Evolutionary conservation across 805 yeast species (phyloP).

Genomic region (Pichia deserticola): DNA sequence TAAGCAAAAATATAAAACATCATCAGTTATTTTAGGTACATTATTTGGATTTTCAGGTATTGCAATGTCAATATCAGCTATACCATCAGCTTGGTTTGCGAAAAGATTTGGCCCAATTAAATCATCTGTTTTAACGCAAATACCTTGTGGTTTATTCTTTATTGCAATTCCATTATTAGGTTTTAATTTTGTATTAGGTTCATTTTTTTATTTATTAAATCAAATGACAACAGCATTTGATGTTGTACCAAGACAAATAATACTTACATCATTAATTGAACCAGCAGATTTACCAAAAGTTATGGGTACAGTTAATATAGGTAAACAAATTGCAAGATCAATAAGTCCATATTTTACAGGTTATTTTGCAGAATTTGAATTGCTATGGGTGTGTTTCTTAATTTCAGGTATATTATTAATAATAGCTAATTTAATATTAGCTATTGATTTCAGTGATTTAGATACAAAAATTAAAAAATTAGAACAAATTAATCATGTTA

Average conservation of each 20-base stretch:
- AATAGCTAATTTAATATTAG: constrained; percentile 39
- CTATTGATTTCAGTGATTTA: constrained; percentile 33
- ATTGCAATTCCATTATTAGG: constrained; percentile 44
- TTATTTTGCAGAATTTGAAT: constrained; percentile 45
- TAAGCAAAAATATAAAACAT: constrained; percentile 43
- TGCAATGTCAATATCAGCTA: constrained; percentile 58
- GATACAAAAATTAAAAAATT: constrained; percentile 26
- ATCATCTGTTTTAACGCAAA: constrained; percentile 66
- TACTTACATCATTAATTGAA: constrained; percentile 61
- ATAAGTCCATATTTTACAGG: constrained; percentile 82
- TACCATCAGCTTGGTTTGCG: constrained; percentile 71
- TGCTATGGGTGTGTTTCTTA: constrained; percentile 42
- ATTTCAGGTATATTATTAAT: constrained; percentile 47
- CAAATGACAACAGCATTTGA: constrained; percentile 74
- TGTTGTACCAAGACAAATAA: constrained; percentile 83
- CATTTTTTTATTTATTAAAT: constrained; percentile 44
- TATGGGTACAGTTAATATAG: constrained; percentile 80
- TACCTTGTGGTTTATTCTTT: constrained; percentile 68
- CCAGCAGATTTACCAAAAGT: constrained; percentile 62
- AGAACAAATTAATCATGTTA: constrained; percentile 7
- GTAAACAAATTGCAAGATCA: constrained; percentile 78
- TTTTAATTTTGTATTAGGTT: constrained; percentile 32
- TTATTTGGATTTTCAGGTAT: constrained; percentile 60
- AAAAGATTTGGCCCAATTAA: constrained; percentile 67
- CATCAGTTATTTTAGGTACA: constrained; percentile 55